These are phyloP conservation scores for Diaporthe vexans DNA, from an alignment of 2,329 filamentous ascomycete genomes.

Conservation along the genomic window DNA sequence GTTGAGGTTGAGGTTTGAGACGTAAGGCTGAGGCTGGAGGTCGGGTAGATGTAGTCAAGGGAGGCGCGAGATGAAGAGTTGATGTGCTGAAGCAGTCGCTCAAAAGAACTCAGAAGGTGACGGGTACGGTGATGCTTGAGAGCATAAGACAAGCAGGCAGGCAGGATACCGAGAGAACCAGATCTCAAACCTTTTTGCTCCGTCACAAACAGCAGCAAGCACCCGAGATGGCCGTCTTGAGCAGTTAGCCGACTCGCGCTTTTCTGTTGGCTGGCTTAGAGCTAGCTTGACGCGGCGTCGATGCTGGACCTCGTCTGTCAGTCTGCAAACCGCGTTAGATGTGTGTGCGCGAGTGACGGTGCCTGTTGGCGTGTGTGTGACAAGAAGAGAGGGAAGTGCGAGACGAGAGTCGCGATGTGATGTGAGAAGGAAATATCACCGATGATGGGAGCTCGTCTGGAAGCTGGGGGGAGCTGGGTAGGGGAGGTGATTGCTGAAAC, in stretches of 20 bases:
- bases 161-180: slow-evolving; percentile 43
- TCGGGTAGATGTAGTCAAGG: slow-evolving; percentile 41
- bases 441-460: slow-evolving; percentile 20
- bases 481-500: slow-evolving; percentile 38
- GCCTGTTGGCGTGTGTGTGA: background rate
- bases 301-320: slow-evolving; percentile 41
- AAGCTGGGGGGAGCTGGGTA: slow-evolving; percentile 37
- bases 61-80: slow-evolving; percentile 40
- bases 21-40: slow-evolving; percentile 38
- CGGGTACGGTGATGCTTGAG: slow-evolving; percentile 39
- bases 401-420: slow-evolving; percentile 26
- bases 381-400: background rate
- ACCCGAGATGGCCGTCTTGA: slow-evolving; percentile 34
- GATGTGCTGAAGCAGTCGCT: slow-evolving; percentile 38
- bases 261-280: slow-evolving; percentile 30
- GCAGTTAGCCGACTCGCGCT: slow-evolving; percentile 15
- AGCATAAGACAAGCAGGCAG: slow-evolving; percentile 39
- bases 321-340: slow-evolving; percentile 36
- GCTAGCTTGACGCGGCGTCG: slow-evolving; percentile 31
- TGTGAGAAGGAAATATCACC: slow-evolving; percentile 9
- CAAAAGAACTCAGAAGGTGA: slow-evolving; percentile 42
- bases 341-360: slow-evolving; percentile 5
- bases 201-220: slow-evolving; percentile 39
- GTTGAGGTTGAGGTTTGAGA: slow-evolving; percentile 28
- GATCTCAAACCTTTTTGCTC: slow-evolving; percentile 46